Evolutionary conservation across 2,329 filamentous ascomycete genomes (phyloP), one percentile per base, ranked within the genome.

Genomic region (Monosporascus sp.): DNA sequence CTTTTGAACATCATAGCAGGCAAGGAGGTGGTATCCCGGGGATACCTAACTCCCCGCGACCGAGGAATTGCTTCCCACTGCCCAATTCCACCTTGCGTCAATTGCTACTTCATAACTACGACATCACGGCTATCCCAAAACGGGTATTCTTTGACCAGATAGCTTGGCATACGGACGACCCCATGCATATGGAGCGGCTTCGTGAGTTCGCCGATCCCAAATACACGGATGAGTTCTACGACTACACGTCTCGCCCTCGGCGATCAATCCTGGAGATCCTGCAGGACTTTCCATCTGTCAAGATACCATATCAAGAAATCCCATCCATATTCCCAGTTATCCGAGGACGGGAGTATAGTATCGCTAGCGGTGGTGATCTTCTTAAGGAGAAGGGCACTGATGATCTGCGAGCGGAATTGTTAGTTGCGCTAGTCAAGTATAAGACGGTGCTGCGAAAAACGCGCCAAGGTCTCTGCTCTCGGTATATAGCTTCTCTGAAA

Each of bases 251-350:
- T 0, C 85, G 94, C 8, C 89, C 93, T 1, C 86, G 91, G 37
- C 86, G 94, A 37, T 95, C 89, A 54, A 96, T 97, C 53, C 76
- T 99, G 6, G 94, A 99, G 71, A 87, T 96, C 3, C 79, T 99
- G 27, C 86, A 93, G 53, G 94, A 99, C 62, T 99, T 99, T 63
- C 81, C 88, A 43, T 87, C 83, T 0, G 87, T 97, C 52, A 86
- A 86, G 57, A 84, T 99, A 2, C 92, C 94, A 0, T 89, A 86
- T 72, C 76, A 87, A 52, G 83, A 86, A 48, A 78, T 87, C 1
- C 78, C 89, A 9, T 84, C 86, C 51, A 78, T 92, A 17, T 86
- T 99, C 52, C 94, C 94, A 0, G 64, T 86, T 3, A 86, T 97
- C 47, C 85, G 91, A n/a, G 88, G 86, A n/a, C 82, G 94, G 6